phyloP scores from a whole-genome alignment of 164 flowering plant species.

The Tetracentron sinense region DNA sequence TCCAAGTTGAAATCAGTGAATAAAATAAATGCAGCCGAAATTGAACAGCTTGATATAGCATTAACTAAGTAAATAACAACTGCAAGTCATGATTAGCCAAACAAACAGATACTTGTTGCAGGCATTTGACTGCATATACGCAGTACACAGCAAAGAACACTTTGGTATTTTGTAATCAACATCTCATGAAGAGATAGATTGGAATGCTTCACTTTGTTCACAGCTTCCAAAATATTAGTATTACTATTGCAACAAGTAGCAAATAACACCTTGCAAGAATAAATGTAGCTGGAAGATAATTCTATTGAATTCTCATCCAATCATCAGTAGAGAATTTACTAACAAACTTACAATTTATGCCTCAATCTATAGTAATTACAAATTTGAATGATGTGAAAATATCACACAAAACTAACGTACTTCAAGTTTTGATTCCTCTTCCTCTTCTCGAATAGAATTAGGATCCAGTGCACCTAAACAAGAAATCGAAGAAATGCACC shows the following conservation, averaged over 20 bases:
- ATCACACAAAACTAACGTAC: constrained; percentile 29
- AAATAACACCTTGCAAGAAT: not conserved
- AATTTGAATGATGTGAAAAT: not conserved
- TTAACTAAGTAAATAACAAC: too few relatives aligned
- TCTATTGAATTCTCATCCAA: not conserved
- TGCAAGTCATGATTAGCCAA: too few relatives aligned
- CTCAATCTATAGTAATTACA: not conserved
- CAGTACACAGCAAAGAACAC: too few relatives aligned
- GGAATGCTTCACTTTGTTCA: too few relatives aligned
- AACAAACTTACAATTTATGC: not conserved
- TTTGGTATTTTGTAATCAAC: too few relatives aligned
- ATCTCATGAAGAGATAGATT: too few relatives aligned
- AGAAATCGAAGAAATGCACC: constrained; percentile 4
- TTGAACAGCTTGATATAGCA: too few relatives aligned
- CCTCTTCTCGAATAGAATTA: constrained; percentile 20
- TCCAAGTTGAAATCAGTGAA: too few relatives aligned
- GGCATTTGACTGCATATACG: too few relatives aligned
- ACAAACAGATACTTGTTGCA: too few relatives aligned
- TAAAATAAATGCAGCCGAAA: too few relatives aligned
- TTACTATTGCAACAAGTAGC: not conserved
- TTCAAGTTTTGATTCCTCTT: constrained; percentile 27
- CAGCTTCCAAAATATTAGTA: too few relatives aligned
- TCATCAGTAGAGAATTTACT: not conserved
- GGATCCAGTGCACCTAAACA: constrained; percentile 35
- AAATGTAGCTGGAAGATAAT: not conserved